These are phyloP conservation scores for Entophlyctis luteolus DNA, from an alignment of 192 early-diverging fungal genomes.

Conservation along the genomic window DNA sequence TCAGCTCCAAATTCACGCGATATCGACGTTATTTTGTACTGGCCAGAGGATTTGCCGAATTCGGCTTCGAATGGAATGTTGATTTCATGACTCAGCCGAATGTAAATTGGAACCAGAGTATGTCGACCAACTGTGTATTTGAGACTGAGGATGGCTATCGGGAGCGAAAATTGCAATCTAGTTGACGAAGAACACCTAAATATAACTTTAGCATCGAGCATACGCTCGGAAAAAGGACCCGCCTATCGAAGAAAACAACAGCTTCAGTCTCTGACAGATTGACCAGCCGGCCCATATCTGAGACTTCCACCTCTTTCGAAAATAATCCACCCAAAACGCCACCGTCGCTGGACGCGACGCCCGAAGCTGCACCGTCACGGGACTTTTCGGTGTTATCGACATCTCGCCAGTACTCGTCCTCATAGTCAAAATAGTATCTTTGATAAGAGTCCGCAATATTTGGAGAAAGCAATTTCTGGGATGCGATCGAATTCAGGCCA, in stretches of 20 bases:
- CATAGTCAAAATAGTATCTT: background rate
- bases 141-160: slow-evolving; percentile 3
- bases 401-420: slow-evolving; percentile 2
- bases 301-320: background rate
- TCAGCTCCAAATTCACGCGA: background rate
- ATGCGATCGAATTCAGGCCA: background rate
- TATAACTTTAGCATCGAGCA: background rate
- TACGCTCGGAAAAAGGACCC: background rate
- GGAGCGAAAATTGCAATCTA: slow-evolving; percentile 4
- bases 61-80: slow-evolving; percentile 6
- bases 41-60: background rate
- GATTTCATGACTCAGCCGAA: background rate
- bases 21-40: background rate
- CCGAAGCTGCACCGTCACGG: background rate
- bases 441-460: background rate
- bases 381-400: background rate
- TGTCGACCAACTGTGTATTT: slow-evolving; percentile 13
- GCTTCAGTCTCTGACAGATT: background rate
- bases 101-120: background rate
- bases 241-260: slow-evolving; percentile 8
- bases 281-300: background rate
- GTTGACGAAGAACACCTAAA: background rate
- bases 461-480: background rate
- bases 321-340: slow-evolving; percentile 14
- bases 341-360: background rate